phyloP scores from a whole-genome alignment of 768 basidiomycete genomes.

The Cystofilobasidium capitatum region DNA sequence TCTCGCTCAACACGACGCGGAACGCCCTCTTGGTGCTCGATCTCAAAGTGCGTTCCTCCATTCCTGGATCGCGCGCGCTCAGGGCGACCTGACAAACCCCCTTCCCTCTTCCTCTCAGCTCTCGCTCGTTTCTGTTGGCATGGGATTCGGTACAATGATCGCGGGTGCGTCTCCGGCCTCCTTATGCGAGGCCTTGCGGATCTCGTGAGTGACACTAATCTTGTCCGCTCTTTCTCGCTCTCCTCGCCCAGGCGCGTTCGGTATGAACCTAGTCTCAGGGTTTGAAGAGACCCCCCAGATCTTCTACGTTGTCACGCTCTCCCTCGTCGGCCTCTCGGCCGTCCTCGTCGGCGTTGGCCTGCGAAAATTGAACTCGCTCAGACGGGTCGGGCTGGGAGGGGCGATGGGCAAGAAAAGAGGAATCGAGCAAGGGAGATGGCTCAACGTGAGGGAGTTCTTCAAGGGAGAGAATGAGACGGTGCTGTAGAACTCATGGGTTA shows the following conservation, averaged over 20 bases:
- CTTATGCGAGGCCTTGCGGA: too few relatives aligned
- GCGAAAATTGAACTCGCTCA: conserved; percentile 7
- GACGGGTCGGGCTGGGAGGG: conserved; percentile 11
- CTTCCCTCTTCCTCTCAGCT: conserved; percentile 4
- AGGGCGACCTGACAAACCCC: neutral
- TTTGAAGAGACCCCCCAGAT: conserved; percentile 7
- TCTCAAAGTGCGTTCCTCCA: conserved; percentile 8
- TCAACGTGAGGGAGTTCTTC: neutral
- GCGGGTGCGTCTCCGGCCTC: conserved; percentile 2
- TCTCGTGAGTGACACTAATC: too few relatives aligned
- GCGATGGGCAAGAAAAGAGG: neutral
- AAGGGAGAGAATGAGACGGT: neutral
- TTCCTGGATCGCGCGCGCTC: neutral
- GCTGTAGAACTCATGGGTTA: too few relatives aligned
- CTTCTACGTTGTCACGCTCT: conserved; percentile 11
- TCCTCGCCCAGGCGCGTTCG: conserved; percentile 14
- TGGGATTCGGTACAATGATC: conserved; percentile 18
- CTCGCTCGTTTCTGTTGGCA: conserved; percentile 15
- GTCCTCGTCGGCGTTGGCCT: conserved; percentile 10
- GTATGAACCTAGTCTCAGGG: conserved; percentile 23
- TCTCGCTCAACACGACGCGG: conserved; percentile 16
- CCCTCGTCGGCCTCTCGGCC: neutral
- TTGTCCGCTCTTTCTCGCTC: neutral
- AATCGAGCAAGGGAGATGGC: conserved; percentile 6
- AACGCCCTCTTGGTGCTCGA: conserved; percentile 25